Base-by-base conservation (phyloP, 805 yeast species). In the Lachancea sp. region DNA sequence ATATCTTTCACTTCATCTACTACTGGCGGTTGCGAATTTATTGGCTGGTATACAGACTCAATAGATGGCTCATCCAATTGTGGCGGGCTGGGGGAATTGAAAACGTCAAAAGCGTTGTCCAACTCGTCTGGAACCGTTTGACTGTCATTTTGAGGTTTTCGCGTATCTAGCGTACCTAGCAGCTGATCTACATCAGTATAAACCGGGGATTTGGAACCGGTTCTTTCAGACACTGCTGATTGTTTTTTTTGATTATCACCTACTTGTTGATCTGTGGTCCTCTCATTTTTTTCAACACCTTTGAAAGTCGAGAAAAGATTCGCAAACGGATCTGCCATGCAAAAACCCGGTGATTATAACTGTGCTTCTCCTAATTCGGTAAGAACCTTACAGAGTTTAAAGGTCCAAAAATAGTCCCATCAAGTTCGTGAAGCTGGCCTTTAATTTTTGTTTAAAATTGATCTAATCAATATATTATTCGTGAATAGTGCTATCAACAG, bases 241-340 rank as follows among this genome's bases (percentile, higher is more conserved):
- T n/a, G n/a, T n/a, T n/a, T n/a, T n/a, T n/a, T n/a, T n/a, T n/a
- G 18, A 35, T 10, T 12, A 27, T 11, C 18, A 7, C 12, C 27
- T 35, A 13, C 25, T 12, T 11, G 26, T 6, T 18, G 3, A 18
- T 20, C 19, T 11, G 11, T 16, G 10, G 25, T 35, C 13, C 19
- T 15, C 4, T 9, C 38, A 12, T 35, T 25, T 26, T 41, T 16
- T n/a, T 36, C 29, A 12, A 43, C 52, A 5, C 52, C 51, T 38
- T 60, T 56, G 18, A 65, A 64, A 8, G 66, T 56, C 25, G 59
- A 54, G 44, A 73, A 55, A 22, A 73, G 58, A 49, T 68, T 66
- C 1, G 77, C 76, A 66, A 73, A 73, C 18, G 72, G 63, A 50
- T 72, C 77, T n/a, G 55, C 20, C 50, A 49, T 49, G 26, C 19